Percentiles rank a stretch among this genome's conserved stretches.
Evolutionary conservation across 495 filamentous ascomycete species (phyloP).

Genomic region (Penicillium steckii): DNA sequence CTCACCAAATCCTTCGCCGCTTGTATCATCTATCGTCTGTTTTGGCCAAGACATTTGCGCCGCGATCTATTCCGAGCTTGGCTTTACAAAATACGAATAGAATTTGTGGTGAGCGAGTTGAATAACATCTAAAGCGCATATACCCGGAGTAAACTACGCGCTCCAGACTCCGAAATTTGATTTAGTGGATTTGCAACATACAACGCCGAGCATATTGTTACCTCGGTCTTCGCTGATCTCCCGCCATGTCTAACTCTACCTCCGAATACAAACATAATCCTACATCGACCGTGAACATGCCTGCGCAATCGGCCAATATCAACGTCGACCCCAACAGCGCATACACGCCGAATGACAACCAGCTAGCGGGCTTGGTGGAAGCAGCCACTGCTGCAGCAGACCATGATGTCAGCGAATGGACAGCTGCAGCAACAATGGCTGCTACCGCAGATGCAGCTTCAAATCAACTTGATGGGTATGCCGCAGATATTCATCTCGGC

Average conservation of each 20-base stretch:
- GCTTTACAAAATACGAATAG: neutral
- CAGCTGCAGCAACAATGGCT: constrained; percentile 35
- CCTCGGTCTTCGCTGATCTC: neutral
- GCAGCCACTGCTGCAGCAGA: constrained; percentile 53
- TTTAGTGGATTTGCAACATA: neutral
- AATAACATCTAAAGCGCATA: neutral
- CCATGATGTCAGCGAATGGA: constrained; percentile 48
- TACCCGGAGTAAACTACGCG: neutral
- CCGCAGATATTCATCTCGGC: constrained; percentile 39
- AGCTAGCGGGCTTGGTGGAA: constrained; percentile 53
- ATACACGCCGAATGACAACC: constrained; percentile 46
- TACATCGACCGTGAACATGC: constrained; percentile 29
- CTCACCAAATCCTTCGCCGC: neutral
- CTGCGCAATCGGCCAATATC: constrained; percentile 24
- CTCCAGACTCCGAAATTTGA: neutral
- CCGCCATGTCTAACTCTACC: constrained; percentile 33
- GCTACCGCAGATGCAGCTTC: constrained; percentile 39
- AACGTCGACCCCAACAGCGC: constrained; percentile 37
- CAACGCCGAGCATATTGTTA: neutral
- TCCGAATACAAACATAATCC: constrained; percentile 34
- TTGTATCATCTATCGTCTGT: neutral
- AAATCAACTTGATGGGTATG: constrained; percentile 40
- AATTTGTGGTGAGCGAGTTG: too few relatives aligned
- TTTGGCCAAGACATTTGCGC: neutral
- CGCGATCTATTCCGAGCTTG: neutral